Evolutionary conservation across 441 rosid genomes (phyloP), one percentile per base, ranked within the genome.

Genomic region (Syzygium malaccense): DNA sequence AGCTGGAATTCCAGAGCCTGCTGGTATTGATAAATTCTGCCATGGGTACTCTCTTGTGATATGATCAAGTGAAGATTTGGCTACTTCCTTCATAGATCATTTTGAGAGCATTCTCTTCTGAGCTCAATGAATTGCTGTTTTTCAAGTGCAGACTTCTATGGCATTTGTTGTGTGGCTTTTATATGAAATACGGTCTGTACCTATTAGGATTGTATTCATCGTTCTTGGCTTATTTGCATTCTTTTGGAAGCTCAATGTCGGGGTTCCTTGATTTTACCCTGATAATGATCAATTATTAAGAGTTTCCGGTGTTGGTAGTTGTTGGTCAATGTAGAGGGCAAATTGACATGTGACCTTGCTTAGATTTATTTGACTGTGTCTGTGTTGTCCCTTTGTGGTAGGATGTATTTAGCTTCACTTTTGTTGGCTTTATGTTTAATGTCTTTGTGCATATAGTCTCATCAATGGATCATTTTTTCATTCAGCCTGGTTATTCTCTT

Each of bases 401-500:
- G 13, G 6, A 71, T 3, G 28, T 41, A 37, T 37, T 71, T 71
- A 20, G 80, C 49, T 71, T 71, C 49, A 71, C 28, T 37, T 71
- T 71, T 71, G 49, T 71, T 37, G 80, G 80, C 49, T 71, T 37
- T 71, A 11, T 32, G 79, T 33, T 10, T 68, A 71, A 20, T 11
- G 80, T 71, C 28, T 6, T 6, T 37, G 80, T 71, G 62, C 51
- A 85, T 8, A 11, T 85, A 64, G 62, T 54, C 32, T 85, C 45
- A 85, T 85, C 62, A 54, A 49, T 55, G 51, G 71, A 49, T 80
- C 11, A 33, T 53, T 86, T 75, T n/a, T 85, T 41, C 48, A 58
- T 85, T 89, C 91, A 92, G 94, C 90, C 90, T 23, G 79, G 85
- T 86, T 85, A 89, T 87, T 89, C 93, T 51, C 86, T 89, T 68